phyloP scores from a whole-genome alignment of 1,284 basidiomycete genomes.

The Pascua guehoae region DNA sequence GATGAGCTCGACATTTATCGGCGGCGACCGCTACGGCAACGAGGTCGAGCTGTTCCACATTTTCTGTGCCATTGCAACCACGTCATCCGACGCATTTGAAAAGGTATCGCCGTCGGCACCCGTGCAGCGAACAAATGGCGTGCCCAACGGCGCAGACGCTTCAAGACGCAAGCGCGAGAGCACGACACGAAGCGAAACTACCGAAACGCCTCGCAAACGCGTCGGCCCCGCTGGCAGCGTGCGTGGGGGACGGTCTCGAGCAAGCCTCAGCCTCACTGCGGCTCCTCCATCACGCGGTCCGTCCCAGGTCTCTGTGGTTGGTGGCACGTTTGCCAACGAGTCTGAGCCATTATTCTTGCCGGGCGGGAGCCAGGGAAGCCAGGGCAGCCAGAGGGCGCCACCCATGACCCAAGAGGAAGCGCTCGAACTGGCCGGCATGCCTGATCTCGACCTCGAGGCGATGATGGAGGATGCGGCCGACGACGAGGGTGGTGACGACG shows the following conservation, averaged over 20 bases:
- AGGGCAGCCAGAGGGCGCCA: slow-evolving; percentile 1
- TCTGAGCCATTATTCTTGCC: slow-evolving; percentile 28
- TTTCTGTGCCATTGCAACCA: slow-evolving; percentile 47
- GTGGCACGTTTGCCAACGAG: not conserved
- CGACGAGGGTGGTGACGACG: slow-evolving; percentile 2
- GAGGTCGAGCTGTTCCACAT: slow-evolving; percentile 34
- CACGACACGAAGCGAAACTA: slow-evolving; percentile 1
- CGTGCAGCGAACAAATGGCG: not conserved
- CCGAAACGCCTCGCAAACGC: not conserved
- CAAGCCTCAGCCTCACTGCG: slow-evolving; percentile 20
- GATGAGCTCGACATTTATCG: slow-evolving; percentile 24
- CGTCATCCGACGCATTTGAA: slow-evolving; percentile 38
- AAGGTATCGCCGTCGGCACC: not conserved
- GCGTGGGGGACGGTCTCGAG: slow-evolving; percentile 4
- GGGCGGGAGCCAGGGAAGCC: slow-evolving; percentile 14
- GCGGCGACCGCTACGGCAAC: slow-evolving; percentile 16
- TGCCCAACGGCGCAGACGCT: not conserved
- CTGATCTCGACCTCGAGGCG: slow-evolving; percentile 24
- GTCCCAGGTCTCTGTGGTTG: slow-evolving; percentile 2
- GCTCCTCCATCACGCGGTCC: not conserved
- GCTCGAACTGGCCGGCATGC: slow-evolving; percentile 28
- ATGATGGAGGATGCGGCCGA: slow-evolving; percentile 29
- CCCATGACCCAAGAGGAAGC: slow-evolving; percentile 30
- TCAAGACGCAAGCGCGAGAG: not conserved
- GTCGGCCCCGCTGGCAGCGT: no score